Percentiles rank a stretch among this genome's conserved stretches.
Conservation (phyloP, 2,329 filamentous ascomycete species). For the Cladosporium sphaerospermum region DNA sequence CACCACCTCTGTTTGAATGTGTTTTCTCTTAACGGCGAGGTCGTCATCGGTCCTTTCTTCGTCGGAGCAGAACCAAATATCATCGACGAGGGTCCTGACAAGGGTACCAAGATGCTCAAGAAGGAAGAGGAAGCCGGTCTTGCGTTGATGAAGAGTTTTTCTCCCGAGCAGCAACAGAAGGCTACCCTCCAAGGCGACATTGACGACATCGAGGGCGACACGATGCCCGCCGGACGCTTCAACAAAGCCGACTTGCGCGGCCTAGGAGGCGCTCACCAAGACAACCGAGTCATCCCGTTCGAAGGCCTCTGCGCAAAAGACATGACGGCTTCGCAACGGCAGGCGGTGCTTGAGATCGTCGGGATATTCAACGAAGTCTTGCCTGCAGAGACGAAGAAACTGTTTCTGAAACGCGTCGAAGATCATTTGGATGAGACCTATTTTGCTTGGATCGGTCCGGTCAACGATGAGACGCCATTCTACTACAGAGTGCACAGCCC, state of each 20-base stretch:
- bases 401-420: conserved; percentile 50
- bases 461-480: conserved; percentile 59
- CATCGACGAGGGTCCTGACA: conserved; percentile 58
- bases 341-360: conserved; percentile 51
- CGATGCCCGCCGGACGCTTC: conserved; percentile 57
- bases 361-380: conserved; percentile 62
- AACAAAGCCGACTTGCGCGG: conserved; percentile 75
- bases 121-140: conserved; percentile 58
- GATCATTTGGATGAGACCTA: conserved; percentile 60
- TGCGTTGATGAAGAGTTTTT: conserved; percentile 59
- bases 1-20: conserved; percentile 69
- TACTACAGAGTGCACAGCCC: conserved; percentile 74
- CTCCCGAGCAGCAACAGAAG: conserved; percentile 37
- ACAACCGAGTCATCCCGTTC: conserved; percentile 66
- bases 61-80: conserved; percentile 72
- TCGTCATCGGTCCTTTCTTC: conserved; percentile 67
- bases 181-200: conserved; percentile 52
- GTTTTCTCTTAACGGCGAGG: conserved; percentile 58
- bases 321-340: conserved; percentile 45
- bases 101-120: conserved; percentile 59
- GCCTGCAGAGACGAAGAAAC: conserved; percentile 47
- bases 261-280: conserved; percentile 67
- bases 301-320: conserved; percentile 56
- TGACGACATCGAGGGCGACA: conserved; percentile 51
- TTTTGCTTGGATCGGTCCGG: conserved; percentile 71